A percentile compares a stretch with the other conserved stretches of the same genome.
phyloP scores from a whole-genome alignment of 352 stramenopile species.

The Phytopythium vexans region DNA sequence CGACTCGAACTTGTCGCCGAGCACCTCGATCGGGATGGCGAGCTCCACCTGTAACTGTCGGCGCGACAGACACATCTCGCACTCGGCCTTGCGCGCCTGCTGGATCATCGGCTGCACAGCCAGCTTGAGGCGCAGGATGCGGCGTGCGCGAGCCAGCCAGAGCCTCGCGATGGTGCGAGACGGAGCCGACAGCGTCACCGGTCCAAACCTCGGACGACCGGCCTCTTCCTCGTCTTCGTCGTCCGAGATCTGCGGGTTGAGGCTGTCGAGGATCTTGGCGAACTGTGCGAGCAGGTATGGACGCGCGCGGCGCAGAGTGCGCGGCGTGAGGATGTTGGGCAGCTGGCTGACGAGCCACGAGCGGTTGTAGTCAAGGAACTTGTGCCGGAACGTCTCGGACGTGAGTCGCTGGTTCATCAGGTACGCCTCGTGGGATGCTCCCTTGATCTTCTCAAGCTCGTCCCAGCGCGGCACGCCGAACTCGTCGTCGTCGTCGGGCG shows the following conservation, averaged over 20 bases:
- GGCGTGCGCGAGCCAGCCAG: conserved; percentile 88
- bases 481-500: conserved; percentile 89
- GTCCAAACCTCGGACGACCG: conserved; percentile 79
- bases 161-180: conserved; percentile 91
- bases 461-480: conserved; percentile 91
- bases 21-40: conserved; percentile 88
- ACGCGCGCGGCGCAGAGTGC: conserved; percentile 84
- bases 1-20: conserved; percentile 91
- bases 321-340: conserved; percentile 93
- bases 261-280: conserved; percentile 92
- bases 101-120: conserved; percentile 92
- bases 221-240: conserved; percentile 86
- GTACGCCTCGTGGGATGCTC: conserved; percentile 93
- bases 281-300: conserved; percentile 97
- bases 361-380: conserved; percentile 98
- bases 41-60: conserved; percentile 95
- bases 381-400: conserved; percentile 96
- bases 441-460: conserved; percentile 91
- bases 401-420: conserved; percentile 97
- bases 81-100: conserved; percentile 89
- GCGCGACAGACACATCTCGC: conserved; percentile 93
- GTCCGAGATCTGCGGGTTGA: conserved; percentile 94
- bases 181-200: conserved; percentile 86
- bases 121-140: conserved; percentile 79
- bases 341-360: conserved; percentile 96